Evolutionary conservation across 208 protist species (phyloP).

Genomic region (Crithidia fasciculata): DNA sequence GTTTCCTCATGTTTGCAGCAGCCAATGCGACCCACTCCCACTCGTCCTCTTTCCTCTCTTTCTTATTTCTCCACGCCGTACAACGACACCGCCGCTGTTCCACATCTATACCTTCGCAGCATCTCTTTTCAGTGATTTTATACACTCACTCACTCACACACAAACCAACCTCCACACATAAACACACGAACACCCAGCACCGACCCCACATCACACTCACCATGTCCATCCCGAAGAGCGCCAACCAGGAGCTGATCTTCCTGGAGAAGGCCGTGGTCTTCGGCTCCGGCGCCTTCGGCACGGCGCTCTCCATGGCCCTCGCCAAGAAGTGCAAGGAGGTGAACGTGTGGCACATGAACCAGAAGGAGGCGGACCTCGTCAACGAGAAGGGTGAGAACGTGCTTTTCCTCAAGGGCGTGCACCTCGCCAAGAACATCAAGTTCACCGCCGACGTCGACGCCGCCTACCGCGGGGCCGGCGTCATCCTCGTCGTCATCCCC

Average conservation of each 20-base stretch:
- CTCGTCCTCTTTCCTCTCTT: too few relatives aligned
- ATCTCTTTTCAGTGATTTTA: too few relatives aligned
- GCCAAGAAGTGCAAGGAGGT: slow-evolving; percentile 74
- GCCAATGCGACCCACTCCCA: too few relatives aligned
- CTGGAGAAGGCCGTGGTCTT: slow-evolving; percentile 75
- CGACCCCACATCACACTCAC: too few relatives aligned
- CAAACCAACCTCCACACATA: too few relatives aligned
- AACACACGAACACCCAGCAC: too few relatives aligned
- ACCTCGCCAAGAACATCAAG: slow-evolving; percentile 63
- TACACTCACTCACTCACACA: too few relatives aligned
- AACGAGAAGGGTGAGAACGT: slow-evolving; percentile 81
- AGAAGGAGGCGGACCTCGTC: slow-evolving; percentile 59
- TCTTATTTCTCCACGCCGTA: too few relatives aligned
- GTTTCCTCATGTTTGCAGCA: too few relatives aligned
- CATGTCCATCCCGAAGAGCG: slow-evolving; percentile 15
- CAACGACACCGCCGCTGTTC: too few relatives aligned
- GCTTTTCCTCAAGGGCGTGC: slow-evolving; percentile 72
- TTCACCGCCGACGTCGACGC: slow-evolving; percentile 64
- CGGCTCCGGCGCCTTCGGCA: slow-evolving; percentile 88
- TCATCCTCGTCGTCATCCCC: slow-evolving; percentile 86
- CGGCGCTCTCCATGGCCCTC: slow-evolving; percentile 68
- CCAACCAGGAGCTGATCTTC: slow-evolving; percentile 45
- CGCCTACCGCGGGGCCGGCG: slow-evolving; percentile 56
- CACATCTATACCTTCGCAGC: too few relatives aligned
- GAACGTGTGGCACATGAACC: slow-evolving; percentile 79